Conservation (phyloP, 164 flowering plant genomes). For the Brasenia schreberi region DNA sequence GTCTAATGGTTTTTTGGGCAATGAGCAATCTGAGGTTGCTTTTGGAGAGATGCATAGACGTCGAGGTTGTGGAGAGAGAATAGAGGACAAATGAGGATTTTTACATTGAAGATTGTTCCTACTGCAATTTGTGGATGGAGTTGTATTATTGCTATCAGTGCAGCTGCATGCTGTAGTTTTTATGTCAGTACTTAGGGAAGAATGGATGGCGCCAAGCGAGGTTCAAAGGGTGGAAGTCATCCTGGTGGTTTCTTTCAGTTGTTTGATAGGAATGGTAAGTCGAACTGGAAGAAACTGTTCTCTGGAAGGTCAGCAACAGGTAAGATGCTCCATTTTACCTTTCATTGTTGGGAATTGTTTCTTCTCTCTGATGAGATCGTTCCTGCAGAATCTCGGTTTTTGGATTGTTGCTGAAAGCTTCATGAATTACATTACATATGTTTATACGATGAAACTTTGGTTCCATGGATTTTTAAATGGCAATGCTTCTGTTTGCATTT, state of each 20-base stretch:
- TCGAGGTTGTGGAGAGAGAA: not conserved
- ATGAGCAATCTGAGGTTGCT: not conserved
- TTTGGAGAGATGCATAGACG: not conserved
- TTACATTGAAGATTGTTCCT: not conserved
- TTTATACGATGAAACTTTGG: not conserved
- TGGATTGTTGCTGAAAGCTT: not conserved
- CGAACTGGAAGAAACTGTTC: constrained; percentile 67
- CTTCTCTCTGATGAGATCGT: not conserved
- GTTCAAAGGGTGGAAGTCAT: constrained; percentile 34
- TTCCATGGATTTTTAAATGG: not conserved
- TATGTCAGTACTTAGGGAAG: not conserved
- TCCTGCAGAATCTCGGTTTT: not conserved
- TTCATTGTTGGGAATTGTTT: not conserved
- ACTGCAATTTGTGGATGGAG: not conserved
- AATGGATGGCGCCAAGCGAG: not conserved
- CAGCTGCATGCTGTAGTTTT: not conserved
- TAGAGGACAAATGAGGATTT: not conserved
- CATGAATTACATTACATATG: not conserved
- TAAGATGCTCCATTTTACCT: constrained; percentile 7
- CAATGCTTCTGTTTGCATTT: too few species aligned
- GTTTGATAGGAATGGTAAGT: constrained; percentile 89
- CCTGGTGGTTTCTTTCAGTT: constrained; percentile 81
- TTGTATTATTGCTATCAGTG: not conserved
- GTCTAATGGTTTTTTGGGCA: too few species aligned
- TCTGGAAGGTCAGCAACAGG: constrained; percentile 67